Evolutionary conservation across 1,284 basidiomycete genomes (phyloP), one percentile per base, ranked within the genome.

Genomic region (Amylostereum chailletii): DNA sequence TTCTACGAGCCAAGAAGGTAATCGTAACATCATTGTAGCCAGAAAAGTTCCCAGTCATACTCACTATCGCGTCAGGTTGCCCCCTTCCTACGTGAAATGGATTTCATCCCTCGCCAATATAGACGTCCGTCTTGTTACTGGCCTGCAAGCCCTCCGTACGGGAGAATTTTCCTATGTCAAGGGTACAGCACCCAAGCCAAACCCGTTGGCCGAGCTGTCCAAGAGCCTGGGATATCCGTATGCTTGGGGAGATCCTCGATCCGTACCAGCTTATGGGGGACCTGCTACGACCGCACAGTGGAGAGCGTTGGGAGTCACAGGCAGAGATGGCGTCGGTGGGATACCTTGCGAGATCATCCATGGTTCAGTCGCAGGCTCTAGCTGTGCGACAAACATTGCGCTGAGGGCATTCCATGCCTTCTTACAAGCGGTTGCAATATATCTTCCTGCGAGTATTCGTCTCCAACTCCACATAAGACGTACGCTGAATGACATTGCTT

Each of bases 291-390:
- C 72, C 51, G 60, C 62, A 2, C 59, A 60, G 2, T 89, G 85
- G 86, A 69, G 72, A 46, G 52, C 53, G 8, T 58, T 89, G 5
- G 76, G 75, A 1, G 71, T 87, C 1, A 60, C 57, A 3, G 72
- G 68, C 29, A 63, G 86, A 47, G 42, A 59, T 3, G 72, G 75
- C 7, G 58, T 83, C 3, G 86, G 83, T 3, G 86, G 86, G 1
- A 55, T 89, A 6, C 86, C 86, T 2, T 90, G 86, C 57, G 80
- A 87, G 57, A 57, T 87, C 2, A 75, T 88, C 0, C 86, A 90
- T 57, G 77, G 77, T 3, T 62, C 68, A 26, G 65, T 79, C 29
- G 74, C 74, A 3, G 69, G 70, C 26, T 63, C 66, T 11, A 83
- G 77, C 57, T 89, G 86, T 60, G 67, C 69, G 1, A 70, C 72